Evolutionary conservation across 1,284 basidiomycete genomes (phyloP).

Genomic region (Paramarasmius palmivorus): DNA sequence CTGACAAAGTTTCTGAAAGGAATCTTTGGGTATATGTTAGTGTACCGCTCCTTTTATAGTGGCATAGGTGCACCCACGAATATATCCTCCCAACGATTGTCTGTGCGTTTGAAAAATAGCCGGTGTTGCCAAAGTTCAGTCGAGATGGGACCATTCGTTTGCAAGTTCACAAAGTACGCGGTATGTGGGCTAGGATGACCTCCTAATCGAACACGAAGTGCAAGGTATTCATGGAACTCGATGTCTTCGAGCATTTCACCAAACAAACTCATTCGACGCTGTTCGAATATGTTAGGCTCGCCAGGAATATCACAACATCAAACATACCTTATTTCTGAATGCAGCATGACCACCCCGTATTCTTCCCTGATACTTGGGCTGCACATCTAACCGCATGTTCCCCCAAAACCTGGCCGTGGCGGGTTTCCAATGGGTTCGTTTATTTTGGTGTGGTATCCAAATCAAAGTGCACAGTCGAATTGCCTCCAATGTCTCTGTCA

Average conservation of each 20-base stretch:
- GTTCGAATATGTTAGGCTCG: not conserved
- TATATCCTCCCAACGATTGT: slow-evolving; percentile 84
- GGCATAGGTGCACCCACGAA: slow-evolving; percentile 51
- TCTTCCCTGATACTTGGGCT: slow-evolving; percentile 57
- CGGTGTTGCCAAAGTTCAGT: slow-evolving; percentile 90
- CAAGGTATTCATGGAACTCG: slow-evolving; percentile 75
- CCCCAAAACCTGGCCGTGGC: slow-evolving; percentile 74
- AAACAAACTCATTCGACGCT: slow-evolving; percentile 48
- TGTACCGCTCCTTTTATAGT: not conserved
- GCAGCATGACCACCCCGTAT: slow-evolving; percentile 82
- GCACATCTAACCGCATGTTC: slow-evolving; percentile 67
- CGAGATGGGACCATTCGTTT: slow-evolving; percentile 77
- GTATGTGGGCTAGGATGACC: slow-evolving; percentile 71
- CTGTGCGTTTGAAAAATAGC: slow-evolving; percentile 70
- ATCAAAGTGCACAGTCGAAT: slow-evolving; percentile 71
- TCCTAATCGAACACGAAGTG: slow-evolving; percentile 70
- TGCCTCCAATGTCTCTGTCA: slow-evolving; percentile 85
- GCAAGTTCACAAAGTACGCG: slow-evolving; percentile 88
- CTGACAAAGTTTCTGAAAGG: slow-evolving; percentile 82
- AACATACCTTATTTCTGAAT: slow-evolving; percentile 72
- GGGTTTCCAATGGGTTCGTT: slow-evolving; percentile 38
- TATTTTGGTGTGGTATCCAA: slow-evolving; percentile 50
- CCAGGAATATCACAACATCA: not conserved
- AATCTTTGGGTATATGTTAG: slow-evolving; percentile 47
- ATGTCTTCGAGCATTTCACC: slow-evolving; percentile 83